Conservation (phyloP, 768 basidiomycete species). For the Leccinum aurantiacum region DNA sequence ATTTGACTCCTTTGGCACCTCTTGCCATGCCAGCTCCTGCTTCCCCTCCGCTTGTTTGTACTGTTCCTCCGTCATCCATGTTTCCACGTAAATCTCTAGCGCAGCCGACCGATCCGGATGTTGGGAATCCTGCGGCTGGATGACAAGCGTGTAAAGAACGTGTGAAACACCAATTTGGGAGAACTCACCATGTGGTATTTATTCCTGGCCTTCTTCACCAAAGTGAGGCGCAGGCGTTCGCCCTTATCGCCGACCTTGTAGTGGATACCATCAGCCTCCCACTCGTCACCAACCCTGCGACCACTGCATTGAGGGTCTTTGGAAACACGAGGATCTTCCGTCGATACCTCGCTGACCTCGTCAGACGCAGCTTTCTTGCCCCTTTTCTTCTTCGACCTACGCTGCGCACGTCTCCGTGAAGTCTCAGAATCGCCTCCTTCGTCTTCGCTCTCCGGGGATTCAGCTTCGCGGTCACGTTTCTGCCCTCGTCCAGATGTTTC, state of each 20-base stretch:
- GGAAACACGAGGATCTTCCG: constrained; percentile 49
- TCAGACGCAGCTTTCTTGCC: constrained; percentile 46
- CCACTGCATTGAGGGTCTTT: constrained; percentile 52
- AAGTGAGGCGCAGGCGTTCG: constrained; percentile 62
- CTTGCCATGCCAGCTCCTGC: constrained; percentile 69
- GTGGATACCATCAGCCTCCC: constrained; percentile 67
- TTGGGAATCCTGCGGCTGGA: constrained; percentile 73
- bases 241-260: constrained; percentile 75
- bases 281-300: constrained; percentile 69
- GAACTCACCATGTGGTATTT: constrained; percentile 69
- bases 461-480: constrained; percentile 65
- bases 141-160: constrained; percentile 10
- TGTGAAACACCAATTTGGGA: not conserved
- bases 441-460: constrained; percentile 40
- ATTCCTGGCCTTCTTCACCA: constrained; percentile 70
- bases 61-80: constrained; percentile 76
- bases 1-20: constrained; percentile 41
- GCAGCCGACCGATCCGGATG: constrained; percentile 72
- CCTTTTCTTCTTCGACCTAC: constrained; percentile 49
- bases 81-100: constrained; percentile 73
- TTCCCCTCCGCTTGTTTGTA: constrained; percentile 62
- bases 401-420: constrained; percentile 6
- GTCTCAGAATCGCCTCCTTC: constrained; percentile 17
- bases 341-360: constrained; percentile 46
- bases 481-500: constrained; percentile 51